phyloP scores from a whole-genome alignment of 2,329 filamentous ascomycete species.

The Moelleriella libera region DNA sequence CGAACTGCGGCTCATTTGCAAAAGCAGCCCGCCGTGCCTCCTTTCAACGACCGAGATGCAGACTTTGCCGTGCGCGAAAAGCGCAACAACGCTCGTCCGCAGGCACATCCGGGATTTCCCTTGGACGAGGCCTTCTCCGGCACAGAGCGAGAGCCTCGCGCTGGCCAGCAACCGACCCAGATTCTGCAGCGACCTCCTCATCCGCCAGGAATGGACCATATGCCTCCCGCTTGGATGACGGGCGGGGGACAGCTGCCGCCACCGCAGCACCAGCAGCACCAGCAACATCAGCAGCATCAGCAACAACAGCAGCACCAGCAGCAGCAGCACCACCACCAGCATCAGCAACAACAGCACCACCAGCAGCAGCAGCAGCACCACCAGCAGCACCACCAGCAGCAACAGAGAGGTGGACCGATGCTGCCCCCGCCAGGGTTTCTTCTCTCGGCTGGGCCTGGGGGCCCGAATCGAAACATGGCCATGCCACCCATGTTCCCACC shows the following conservation, averaged over 20 bases:
- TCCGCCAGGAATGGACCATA: slow-evolving; percentile 45
- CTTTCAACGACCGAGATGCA: slow-evolving; percentile 32
- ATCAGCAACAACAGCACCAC: neutral
- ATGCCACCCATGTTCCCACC: slow-evolving; percentile 47
- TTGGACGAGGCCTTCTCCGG: slow-evolving; percentile 38
- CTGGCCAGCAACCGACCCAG: slow-evolving; percentile 40
- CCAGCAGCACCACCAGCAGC: neutral
- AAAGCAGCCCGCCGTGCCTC: slow-evolving; percentile 29
- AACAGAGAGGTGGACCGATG: slow-evolving; percentile 29
- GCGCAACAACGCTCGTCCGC: slow-evolving; percentile 24
- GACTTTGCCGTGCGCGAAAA: slow-evolving; percentile 24
- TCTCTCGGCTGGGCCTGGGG: slow-evolving; percentile 12
- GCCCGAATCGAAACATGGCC: slow-evolving; percentile 25
- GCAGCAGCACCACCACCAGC: slow-evolving; percentile 7
- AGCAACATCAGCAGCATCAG: neutral
- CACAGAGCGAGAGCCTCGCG: slow-evolving; percentile 26
- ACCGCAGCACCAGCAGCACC: slow-evolving; percentile 13
- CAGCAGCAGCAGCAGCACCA: slow-evolving; percentile 27
- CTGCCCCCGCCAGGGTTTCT: slow-evolving; percentile 46
- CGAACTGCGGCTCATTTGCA: slow-evolving; percentile 6
- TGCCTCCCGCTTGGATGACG: slow-evolving; percentile 41
- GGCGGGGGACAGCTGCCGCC: slow-evolving; percentile 28
- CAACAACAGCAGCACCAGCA: slow-evolving; percentile 25
- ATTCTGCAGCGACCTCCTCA: slow-evolving; percentile 51
- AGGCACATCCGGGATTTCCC: slow-evolving; percentile 32